Conservation (phyloP, 306 rosid species). For the Luffa aegyptiaca region DNA sequence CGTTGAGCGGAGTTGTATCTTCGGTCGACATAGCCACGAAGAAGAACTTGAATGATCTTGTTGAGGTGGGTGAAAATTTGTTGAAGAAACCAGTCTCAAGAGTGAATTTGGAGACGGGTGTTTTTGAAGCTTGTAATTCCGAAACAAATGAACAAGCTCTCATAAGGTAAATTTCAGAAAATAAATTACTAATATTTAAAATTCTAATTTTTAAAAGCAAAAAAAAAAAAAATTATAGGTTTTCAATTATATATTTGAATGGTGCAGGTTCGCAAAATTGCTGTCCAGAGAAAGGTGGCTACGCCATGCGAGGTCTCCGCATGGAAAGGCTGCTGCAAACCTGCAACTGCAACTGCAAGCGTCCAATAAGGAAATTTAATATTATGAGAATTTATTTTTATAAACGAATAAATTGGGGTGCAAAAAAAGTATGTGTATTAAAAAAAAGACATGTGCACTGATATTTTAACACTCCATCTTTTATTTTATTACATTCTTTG, state of each 20-base stretch:
- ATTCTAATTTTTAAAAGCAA: no score
- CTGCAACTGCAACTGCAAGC: background rate
- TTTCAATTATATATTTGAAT: background rate
- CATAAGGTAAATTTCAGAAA: slow-evolving; percentile 15
- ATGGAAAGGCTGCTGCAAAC: background rate
- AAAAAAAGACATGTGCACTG: background rate
- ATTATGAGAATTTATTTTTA: background rate
- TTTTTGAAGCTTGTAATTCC: slow-evolving; percentile 1
- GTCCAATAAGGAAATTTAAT: background rate
- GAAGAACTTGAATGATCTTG: slow-evolving; percentile 37
- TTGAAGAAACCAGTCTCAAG: slow-evolving; percentile 29
- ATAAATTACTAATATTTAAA: no score
- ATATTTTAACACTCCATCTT: background rate
- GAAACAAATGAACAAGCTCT: slow-evolving; percentile 48
- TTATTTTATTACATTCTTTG: background rate
- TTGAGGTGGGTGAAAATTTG: slow-evolving; percentile 22
- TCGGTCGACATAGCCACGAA: slow-evolving; percentile 24
- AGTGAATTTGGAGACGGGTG: slow-evolving; percentile 27
- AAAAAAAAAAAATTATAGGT: no score
- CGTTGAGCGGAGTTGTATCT: slow-evolving; percentile 15
- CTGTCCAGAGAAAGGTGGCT: slow-evolving; percentile 35
- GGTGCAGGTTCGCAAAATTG: slow-evolving; percentile 30
- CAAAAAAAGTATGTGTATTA: background rate
- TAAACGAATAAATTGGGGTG: background rate
- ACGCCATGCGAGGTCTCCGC: slow-evolving; percentile 18